Percentiles rank a stretch among this genome's conserved stretches.
Conservation (phyloP, 2,329 filamentous ascomycete genomes). For the Colletotrichum orbiculare region DNA sequence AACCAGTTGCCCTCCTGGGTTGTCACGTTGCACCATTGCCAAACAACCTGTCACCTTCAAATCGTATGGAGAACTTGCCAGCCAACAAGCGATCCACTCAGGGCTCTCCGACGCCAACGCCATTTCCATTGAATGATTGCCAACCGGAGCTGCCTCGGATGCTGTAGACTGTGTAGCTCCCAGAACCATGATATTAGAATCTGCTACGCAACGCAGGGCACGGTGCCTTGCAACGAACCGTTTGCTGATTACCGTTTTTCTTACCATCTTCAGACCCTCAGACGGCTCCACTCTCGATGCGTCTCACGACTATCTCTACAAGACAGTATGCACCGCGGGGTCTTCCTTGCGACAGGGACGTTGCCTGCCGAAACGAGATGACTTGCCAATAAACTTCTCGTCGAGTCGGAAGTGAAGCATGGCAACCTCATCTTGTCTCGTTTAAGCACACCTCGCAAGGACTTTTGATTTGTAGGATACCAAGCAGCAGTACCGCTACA, state of each 20-base stretch:
- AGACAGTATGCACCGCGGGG: not conserved
- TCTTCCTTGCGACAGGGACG: slow-evolving; percentile 13
- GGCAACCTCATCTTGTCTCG: slow-evolving; percentile 28
- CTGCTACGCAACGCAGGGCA: not conserved
- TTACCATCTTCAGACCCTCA: slow-evolving; percentile 15
- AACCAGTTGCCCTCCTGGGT: slow-evolving; percentile 9
- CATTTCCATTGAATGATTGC: too few relatives aligned
- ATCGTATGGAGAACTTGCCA: not conserved
- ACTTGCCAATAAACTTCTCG: slow-evolving; percentile 17
- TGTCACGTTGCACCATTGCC: slow-evolving; percentile 2
- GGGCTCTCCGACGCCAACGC: too few relatives aligned
- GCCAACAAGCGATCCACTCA: slow-evolving; percentile 16
- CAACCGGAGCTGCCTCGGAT: too few relatives aligned
- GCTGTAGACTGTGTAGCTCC: too few relatives aligned
- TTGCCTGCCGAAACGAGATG: slow-evolving; percentile 6
- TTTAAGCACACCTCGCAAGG: slow-evolving; percentile 17
- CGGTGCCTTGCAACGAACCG: slow-evolving; percentile 1
- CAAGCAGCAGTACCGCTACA: not conserved
- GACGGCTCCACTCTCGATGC: slow-evolving; percentile 13
- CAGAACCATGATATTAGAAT: too few relatives aligned
- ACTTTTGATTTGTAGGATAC: not conserved
- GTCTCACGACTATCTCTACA: slow-evolving; percentile 15
- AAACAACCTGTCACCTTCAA: slow-evolving; percentile 1
- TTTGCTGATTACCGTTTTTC: slow-evolving; percentile 11
- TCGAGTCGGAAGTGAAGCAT: slow-evolving; percentile 20